Conservation (phyloP, 2,329 filamentous ascomycete species). For the Xylariaceae sp. region DNA sequence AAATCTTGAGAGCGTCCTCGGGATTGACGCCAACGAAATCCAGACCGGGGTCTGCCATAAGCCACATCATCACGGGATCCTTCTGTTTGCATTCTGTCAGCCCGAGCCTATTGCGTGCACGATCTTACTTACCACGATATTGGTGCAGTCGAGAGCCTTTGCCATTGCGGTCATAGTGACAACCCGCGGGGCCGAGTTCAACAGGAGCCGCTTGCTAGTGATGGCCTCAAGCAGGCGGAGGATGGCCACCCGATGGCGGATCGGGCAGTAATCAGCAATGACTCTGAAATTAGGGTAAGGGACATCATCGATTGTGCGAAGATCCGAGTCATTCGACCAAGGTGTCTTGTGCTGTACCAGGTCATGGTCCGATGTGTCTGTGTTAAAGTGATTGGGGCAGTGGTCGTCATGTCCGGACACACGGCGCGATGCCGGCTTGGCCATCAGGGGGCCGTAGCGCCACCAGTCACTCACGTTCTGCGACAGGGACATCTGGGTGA, state of each 20-base stretch:
- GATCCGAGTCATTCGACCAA: too few relatives aligned
- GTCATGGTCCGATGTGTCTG: conserved; percentile 14
- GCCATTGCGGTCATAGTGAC: conserved; percentile 62
- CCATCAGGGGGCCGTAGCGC: conserved; percentile 33
- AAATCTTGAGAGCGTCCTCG: conserved; percentile 56
- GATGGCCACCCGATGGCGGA: conserved; percentile 59
- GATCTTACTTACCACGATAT: conserved; percentile 35
- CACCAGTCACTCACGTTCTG: conserved; percentile 52
- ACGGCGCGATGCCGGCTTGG: conserved; percentile 32
- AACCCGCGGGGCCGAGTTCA: conserved; percentile 61
- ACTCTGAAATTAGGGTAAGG: conserved; percentile 20
- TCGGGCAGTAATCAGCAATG: conserved; percentile 56
- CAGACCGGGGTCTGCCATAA: conserved; percentile 48
- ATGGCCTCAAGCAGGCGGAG: conserved; percentile 57
- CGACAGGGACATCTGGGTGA: conserved; percentile 55
- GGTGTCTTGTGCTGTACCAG: too few relatives aligned
- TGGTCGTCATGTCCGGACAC: conserved; percentile 46
- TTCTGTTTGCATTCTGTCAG: conserved; percentile 22
- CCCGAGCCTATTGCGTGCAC: too few relatives aligned
- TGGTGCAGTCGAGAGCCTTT: conserved; percentile 50
- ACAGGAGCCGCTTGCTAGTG: conserved; percentile 44
- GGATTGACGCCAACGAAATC: conserved; percentile 59
- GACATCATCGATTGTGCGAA: conserved; percentile 18
- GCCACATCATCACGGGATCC: conserved; percentile 52
- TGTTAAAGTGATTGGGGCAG: conserved; percentile 16